A percentile compares a stretch with the other conserved stretches of the same genome.
These are phyloP conservation scores for Pythium aquatile DNA, from an alignment of 352 stramenopile genomes.

Conservation along the genomic window DNA sequence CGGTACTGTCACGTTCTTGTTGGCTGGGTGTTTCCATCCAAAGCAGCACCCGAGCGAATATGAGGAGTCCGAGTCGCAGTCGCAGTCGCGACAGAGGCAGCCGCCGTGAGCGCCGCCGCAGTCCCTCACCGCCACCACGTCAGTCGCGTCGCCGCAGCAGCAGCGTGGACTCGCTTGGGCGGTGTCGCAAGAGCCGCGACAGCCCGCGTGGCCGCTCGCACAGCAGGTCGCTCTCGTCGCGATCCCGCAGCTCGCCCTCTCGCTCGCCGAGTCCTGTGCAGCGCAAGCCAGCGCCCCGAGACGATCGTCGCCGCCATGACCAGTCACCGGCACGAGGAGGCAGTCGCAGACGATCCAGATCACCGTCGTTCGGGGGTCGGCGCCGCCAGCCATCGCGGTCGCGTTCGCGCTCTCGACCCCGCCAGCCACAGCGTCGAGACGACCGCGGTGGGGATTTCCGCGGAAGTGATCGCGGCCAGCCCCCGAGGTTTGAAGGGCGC, in stretches of 20 bases:
- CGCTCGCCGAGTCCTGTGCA: constrained; percentile 11
- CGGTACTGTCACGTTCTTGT: neutral
- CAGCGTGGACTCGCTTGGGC: constrained; percentile 29
- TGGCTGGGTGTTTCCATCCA: constrained; percentile 6
- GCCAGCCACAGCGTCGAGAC: constrained; percentile 14
- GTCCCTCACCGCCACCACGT: neutral
- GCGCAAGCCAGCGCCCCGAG: constrained; percentile 5
- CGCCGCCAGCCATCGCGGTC: constrained; percentile 7
- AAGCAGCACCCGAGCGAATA: neutral
- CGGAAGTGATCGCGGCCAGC: constrained; percentile 6
- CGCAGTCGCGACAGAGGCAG: constrained; percentile 11
- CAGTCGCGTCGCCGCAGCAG: constrained; percentile 15
- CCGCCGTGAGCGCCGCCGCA: constrained; percentile 8
- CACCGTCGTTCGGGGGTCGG: neutral
- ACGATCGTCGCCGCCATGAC: neutral
- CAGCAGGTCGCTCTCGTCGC: constrained; percentile 14
- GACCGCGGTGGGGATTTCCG: constrained; percentile 10
- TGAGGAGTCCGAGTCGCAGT: constrained; percentile 22
- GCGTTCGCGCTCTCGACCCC: constrained; percentile 19
- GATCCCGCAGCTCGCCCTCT: neutral
- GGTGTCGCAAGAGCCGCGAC: constrained; percentile 13
- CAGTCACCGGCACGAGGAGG: constrained; percentile 3
- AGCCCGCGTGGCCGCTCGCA: constrained; percentile 2
- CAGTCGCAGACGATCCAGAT: constrained; percentile 4
- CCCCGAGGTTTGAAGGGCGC: constrained; percentile 1